phyloP scores from a whole-genome alignment of 495 filamentous ascomycete species.

The Lichina pygmaea region DNA sequence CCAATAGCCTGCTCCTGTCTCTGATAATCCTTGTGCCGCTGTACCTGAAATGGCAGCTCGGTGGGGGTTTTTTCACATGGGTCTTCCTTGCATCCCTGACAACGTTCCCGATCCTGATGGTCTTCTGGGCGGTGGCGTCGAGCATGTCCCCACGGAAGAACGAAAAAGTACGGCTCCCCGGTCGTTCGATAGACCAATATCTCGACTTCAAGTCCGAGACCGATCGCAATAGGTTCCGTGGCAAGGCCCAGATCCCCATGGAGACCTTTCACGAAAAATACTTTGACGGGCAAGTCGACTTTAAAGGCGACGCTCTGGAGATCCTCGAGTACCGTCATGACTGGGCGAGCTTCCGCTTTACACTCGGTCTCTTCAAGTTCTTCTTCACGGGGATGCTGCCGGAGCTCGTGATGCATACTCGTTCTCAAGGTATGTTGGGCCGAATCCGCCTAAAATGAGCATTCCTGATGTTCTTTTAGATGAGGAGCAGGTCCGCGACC shows the following conservation, averaged over 20 bases:
- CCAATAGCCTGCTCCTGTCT: constrained; percentile 30
- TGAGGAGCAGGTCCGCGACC: constrained; percentile 66
- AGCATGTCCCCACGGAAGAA: constrained; percentile 43
- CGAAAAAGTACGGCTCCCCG: constrained; percentile 49
- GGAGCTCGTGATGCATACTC: constrained; percentile 55
- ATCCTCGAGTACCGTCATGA: constrained; percentile 65
- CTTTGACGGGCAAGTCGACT: constrained; percentile 61
- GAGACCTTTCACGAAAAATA: constrained; percentile 79
- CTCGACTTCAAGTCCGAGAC: constrained; percentile 54
- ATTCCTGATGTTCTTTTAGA: constrained; percentile 17
- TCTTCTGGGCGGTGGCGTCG: constrained; percentile 44
- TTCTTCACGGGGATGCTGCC: constrained; percentile 46
- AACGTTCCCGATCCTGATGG: constrained; percentile 36
- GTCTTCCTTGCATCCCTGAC: constrained; percentile 43
- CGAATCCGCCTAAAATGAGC: too few relatives aligned
- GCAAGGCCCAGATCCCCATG: constrained; percentile 59
- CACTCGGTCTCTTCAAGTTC: constrained; percentile 36
- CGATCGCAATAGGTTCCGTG: constrained; percentile 45
- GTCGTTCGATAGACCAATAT: constrained; percentile 61
- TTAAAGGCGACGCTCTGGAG: constrained; percentile 63
- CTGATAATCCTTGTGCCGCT: constrained; percentile 32
- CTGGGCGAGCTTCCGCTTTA: constrained; percentile 68
- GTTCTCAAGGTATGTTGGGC: constrained; percentile 30
- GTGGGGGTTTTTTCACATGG: constrained; percentile 43
- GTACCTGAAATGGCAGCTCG: constrained; percentile 38